These are phyloP conservation scores for Pseudomicrostroma phylloplanum DNA, from an alignment of 1,284 basidiomycete genomes.

Conservation along the genomic window DNA sequence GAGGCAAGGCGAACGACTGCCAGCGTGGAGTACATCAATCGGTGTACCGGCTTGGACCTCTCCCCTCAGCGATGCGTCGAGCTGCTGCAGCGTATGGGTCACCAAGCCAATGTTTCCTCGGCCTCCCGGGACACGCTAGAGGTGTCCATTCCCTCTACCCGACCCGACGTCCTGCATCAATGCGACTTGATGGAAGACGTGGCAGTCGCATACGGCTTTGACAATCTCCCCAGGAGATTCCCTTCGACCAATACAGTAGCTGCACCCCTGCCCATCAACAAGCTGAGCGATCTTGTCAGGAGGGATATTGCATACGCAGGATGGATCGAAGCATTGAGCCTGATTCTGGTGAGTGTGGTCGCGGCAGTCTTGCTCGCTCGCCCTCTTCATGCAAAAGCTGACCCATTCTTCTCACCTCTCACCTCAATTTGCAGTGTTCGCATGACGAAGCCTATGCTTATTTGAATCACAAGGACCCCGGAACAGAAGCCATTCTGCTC, in stretches of 20 bases:
- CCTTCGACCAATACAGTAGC: slow-evolving; percentile 92
- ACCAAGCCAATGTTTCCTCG: slow-evolving; percentile 27
- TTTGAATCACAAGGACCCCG: slow-evolving; percentile 78
- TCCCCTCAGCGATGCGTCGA: slow-evolving; percentile 60
- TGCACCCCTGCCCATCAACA: slow-evolving; percentile 83
- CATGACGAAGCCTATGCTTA: slow-evolving; percentile 96
- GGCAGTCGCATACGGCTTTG: slow-evolving; percentile 95
- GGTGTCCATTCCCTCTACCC: slow-evolving; percentile 77
- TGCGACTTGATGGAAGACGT: slow-evolving; percentile 98
- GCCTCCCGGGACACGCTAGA: slow-evolving; percentile 15
- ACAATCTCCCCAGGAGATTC: slow-evolving; percentile 86
- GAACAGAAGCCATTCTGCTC: slow-evolving; percentile 74
- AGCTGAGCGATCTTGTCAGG: slow-evolving; percentile 79
- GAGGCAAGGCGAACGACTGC: slow-evolving; percentile 67
- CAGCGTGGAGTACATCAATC: slow-evolving; percentile 84
- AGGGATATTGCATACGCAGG: slow-evolving; percentile 87
- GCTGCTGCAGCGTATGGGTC: slow-evolving; percentile 69
- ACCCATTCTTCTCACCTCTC: background rate
- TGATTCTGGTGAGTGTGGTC: slow-evolving; percentile 63
- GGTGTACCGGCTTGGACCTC: slow-evolving; percentile 80
- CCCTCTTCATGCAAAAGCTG: background rate
- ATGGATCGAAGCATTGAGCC: slow-evolving; percentile 88
- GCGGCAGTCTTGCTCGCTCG: background rate
- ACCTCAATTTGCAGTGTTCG: slow-evolving; percentile 64
- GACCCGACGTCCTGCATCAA: slow-evolving; percentile 95